Conservation (phyloP, 2,329 filamentous ascomycete species). For the Colletotrichum sp. region DNA sequence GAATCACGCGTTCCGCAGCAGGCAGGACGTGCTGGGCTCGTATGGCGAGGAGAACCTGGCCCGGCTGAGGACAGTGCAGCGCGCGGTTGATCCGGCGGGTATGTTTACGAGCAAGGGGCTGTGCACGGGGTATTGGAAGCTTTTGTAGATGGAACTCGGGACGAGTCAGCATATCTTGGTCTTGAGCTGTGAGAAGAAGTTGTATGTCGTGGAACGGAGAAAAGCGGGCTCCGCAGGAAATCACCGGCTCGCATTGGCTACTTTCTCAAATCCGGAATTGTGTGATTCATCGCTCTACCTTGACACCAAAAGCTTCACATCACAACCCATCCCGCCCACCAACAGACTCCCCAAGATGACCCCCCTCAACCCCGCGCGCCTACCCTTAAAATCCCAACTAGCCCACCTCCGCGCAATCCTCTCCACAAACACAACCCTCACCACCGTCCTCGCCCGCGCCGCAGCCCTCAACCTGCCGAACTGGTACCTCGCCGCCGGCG, state of each 20-base stretch:
- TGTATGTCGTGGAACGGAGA: background rate
- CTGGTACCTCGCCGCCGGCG: constrained; percentile 40
- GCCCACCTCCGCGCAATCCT: constrained; percentile 25
- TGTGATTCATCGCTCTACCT: background rate
- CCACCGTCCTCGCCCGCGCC: constrained; percentile 29
- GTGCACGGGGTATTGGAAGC: background rate
- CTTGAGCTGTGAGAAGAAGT: background rate
- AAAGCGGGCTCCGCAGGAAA: background rate
- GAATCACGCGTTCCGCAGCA: background rate
- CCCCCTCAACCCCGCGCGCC: constrained; percentile 14
- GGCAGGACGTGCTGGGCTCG: background rate
- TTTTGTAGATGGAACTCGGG: background rate
- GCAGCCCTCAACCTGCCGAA: constrained; percentile 31
- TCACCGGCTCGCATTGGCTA: background rate
- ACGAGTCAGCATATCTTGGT: background rate
- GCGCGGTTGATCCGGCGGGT: background rate
- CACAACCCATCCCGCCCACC: background rate
- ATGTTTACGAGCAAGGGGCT: background rate
- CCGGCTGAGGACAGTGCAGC: background rate
- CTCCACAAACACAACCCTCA: constrained; percentile 31
- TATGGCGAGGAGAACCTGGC: background rate
- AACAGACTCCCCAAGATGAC: background rate
- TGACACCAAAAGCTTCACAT: background rate
- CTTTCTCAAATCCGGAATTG: background rate
- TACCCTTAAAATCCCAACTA: constrained; percentile 31